phyloP scores from a whole-genome alignment of 805 yeast genomes.

The Ogataea henricii region DNA sequence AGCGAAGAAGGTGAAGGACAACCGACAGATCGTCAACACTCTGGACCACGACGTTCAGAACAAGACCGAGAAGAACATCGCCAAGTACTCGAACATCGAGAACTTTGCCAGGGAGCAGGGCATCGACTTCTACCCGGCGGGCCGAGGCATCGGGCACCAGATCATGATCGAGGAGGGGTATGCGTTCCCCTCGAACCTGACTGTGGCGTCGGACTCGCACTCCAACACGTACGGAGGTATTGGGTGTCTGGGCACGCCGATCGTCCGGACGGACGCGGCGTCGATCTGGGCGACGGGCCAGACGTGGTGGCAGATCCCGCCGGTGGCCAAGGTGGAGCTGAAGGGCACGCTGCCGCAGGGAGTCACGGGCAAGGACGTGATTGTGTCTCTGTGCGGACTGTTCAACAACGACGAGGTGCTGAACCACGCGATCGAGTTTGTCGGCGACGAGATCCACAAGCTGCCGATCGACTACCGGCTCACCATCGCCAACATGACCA shows the following conservation, averaged over 20 bases:
- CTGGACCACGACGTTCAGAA: constrained; percentile 98
- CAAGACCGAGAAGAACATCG: constrained; percentile 82
- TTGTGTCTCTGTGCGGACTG: constrained; percentile 92
- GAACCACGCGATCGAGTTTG: constrained; percentile 91
- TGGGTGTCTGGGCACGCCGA: constrained; percentile 94
- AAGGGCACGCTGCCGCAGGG: constrained; percentile 81
- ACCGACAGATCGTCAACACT: constrained; percentile 92
- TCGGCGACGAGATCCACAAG: constrained; percentile 73
- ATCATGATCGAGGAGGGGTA: constrained; percentile 99
- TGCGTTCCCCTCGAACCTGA: constrained; percentile 89
- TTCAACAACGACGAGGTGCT: constrained; percentile 91
- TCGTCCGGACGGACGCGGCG: constrained; percentile 98
- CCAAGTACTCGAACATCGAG: constrained; percentile 86
- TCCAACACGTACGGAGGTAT: constrained; percentile 98
- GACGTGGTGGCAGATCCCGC: constrained; percentile 99
- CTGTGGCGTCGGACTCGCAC: constrained; percentile 98
- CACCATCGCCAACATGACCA: constrained; percentile 96
- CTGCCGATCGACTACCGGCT: constrained; percentile 80
- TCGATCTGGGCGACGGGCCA: constrained; percentile 99
- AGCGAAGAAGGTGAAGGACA: constrained; percentile 78
- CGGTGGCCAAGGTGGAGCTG: constrained; percentile 92
- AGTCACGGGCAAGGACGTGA: constrained; percentile 94
- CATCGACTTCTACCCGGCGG: constrained; percentile 96
- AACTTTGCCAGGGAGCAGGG: constrained; percentile 88
- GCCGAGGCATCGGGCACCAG: constrained; percentile 98